Conservation (phyloP, 139 green algal genomes). For the Dunaliella sp. region DNA sequence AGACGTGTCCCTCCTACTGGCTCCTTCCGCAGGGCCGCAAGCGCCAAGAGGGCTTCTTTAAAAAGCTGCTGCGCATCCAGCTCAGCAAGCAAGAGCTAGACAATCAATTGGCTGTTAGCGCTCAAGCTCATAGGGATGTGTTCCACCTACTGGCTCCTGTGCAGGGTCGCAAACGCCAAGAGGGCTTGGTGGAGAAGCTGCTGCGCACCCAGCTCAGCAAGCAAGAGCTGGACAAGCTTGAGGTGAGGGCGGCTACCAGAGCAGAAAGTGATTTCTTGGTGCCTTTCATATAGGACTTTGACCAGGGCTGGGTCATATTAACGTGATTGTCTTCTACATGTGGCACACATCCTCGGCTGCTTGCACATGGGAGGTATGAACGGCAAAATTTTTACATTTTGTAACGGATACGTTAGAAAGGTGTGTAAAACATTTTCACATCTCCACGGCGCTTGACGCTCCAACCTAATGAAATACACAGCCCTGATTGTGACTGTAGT, state of each 20-base stretch:
- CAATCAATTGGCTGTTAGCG: not conserved
- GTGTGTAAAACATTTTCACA: no score
- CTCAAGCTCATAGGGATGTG: not conserved
- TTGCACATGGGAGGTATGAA: no score
- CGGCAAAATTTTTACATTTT: no score
- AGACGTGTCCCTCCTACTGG: not conserved
- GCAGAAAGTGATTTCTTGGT: no score
- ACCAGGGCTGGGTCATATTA: no score
- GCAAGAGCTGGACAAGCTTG: slow-evolving; percentile 28
- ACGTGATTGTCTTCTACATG: no score
- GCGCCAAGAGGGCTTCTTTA: slow-evolving; percentile 42
- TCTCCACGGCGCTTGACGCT: no score
- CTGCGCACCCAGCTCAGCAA: slow-evolving; percentile 26
- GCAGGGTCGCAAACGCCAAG: slow-evolving; percentile 49
- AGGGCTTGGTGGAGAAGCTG: slow-evolving; percentile 42
- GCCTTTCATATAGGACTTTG: no score
- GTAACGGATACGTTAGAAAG: no score
- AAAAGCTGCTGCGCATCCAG: slow-evolving; percentile 37
- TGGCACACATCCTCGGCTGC: no score
- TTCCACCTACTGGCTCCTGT: not conserved
- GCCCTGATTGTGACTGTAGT: no score
- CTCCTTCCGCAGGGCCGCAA: slow-evolving; percentile 37
- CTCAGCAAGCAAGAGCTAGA: not conserved
- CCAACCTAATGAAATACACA: no score
- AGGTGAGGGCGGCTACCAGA: slow-evolving; percentile 3